Percentiles rank a stretch among this genome's conserved stretches.
Evolutionary conservation across 2,329 filamentous ascomycete species (phyloP).

Genomic region (Apiospora kogelbergensis): DNA sequence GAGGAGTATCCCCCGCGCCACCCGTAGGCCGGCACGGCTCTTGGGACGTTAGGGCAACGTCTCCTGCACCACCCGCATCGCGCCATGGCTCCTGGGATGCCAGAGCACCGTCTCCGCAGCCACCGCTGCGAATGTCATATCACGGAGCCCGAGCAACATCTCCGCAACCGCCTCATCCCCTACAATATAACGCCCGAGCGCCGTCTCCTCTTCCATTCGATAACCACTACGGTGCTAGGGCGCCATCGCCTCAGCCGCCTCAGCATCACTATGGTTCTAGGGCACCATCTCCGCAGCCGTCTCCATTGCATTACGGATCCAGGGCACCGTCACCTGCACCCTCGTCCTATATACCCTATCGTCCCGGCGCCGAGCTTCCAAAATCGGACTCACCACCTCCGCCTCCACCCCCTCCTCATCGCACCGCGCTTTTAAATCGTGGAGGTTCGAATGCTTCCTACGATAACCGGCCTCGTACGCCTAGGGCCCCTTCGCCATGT

Average conservation of each 20-base stretch:
- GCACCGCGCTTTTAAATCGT: conserved; percentile 51
- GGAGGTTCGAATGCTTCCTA: conserved; percentile 36
- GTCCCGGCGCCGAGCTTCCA: conserved; percentile 29
- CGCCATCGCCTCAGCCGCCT: conserved; percentile 28
- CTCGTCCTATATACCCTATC: conserved; percentile 37
- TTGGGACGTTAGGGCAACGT: conserved; percentile 24
- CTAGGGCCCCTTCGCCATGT: conserved; percentile 60
- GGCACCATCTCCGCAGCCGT: conserved; percentile 41
- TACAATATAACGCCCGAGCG: conserved; percentile 19
- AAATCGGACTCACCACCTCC: conserved; percentile 67
- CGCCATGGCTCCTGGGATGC: conserved; percentile 19
- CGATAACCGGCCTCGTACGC: conserved; percentile 43
- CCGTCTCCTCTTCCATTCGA: conserved; percentile 35
- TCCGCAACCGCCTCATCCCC: conserved; percentile 19
- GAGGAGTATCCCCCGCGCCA: conserved; percentile 33
- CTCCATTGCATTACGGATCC: conserved; percentile 27
- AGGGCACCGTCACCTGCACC: conserved; percentile 40
- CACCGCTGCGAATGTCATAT: conserved; percentile 20
- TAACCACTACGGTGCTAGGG: conserved; percentile 21
- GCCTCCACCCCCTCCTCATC: conserved; percentile 80
- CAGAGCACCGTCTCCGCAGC: conserved; percentile 28
- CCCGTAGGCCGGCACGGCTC: conserved; percentile 12
- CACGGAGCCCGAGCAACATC: conserved; percentile 38
- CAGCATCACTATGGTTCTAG: conserved; percentile 28
- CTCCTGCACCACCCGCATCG: conserved; percentile 29